phyloP scores from a whole-genome alignment of 805 yeast genomes.

The Kluyveromyces aestuarii region DNA sequence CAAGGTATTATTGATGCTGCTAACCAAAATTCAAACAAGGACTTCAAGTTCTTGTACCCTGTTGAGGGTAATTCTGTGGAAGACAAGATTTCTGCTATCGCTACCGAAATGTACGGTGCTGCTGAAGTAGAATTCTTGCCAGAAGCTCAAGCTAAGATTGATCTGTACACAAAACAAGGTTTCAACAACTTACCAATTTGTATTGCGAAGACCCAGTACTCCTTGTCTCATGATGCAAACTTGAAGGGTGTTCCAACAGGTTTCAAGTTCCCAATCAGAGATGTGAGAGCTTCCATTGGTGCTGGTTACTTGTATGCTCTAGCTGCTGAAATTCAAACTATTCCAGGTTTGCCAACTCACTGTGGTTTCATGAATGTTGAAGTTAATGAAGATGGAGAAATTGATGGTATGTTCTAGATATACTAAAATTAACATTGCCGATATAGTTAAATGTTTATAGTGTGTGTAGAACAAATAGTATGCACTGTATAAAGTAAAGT shows the following conservation, averaged over 20 bases:
- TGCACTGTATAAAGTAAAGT: not conserved
- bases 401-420: constrained; percentile 65
- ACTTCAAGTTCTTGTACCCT: constrained; percentile 51
- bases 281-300: constrained; percentile 68
- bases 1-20: constrained; percentile 58
- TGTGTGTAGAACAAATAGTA: not conserved
- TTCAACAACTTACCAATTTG: constrained; percentile 73
- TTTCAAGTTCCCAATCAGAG: constrained; percentile 73
- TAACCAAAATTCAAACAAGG: constrained; percentile 33
- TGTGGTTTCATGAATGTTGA: constrained; percentile 84
- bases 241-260: constrained; percentile 80
- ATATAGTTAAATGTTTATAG: not conserved
- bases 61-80: constrained; percentile 50
- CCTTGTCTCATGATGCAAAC: constrained; percentile 73
- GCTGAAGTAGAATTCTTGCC: constrained; percentile 58
- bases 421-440: not conserved
- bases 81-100: constrained; percentile 57
- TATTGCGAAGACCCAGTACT: constrained; percentile 80
- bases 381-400: constrained; percentile 70
- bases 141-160: constrained; percentile 61
- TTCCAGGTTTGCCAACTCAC: constrained; percentile 80
- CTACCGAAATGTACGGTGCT: constrained; percentile 73
- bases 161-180: constrained; percentile 61
- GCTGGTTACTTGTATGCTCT: constrained; percentile 80
- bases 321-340: constrained; percentile 81